Conservation (phyloP, 495 filamentous ascomycete species). For the Oidiodendron maius region DNA sequence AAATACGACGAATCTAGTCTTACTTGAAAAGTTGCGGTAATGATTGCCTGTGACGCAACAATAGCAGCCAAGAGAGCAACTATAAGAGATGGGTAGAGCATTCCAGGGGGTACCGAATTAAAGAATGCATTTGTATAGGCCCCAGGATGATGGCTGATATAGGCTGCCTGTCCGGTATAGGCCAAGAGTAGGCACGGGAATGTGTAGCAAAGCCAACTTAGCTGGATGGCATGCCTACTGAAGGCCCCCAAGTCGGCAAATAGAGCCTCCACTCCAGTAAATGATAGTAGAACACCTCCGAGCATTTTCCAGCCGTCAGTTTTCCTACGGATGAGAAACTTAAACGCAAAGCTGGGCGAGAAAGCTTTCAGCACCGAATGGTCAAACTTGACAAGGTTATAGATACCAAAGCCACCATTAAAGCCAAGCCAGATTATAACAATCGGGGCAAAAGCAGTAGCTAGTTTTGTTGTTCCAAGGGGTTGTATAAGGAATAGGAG, state of each 20-base stretch:
- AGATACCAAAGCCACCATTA: constrained; percentile 59
- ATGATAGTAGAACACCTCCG: constrained; percentile 62
- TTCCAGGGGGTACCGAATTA: constrained; percentile 57
- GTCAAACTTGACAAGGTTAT: constrained; percentile 59
- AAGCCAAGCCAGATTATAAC: constrained; percentile 66
- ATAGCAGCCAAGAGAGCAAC: constrained; percentile 63
- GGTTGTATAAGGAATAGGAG: constrained; percentile 65
- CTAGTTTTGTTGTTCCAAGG: constrained; percentile 58
- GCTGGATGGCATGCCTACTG: constrained; percentile 49
- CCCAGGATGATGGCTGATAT: constrained; percentile 51
- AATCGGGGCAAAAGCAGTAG: constrained; percentile 59
- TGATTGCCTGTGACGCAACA: constrained; percentile 71
- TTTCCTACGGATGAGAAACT: constrained; percentile 55
- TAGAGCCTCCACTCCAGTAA: constrained; percentile 68
- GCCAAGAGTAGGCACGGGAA: constrained; percentile 66
- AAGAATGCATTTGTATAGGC: constrained; percentile 68
- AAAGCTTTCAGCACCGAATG: constrained; percentile 61
- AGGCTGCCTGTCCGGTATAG: constrained; percentile 68
- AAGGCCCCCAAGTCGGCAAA: constrained; percentile 72
- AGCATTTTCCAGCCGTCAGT: constrained; percentile 58
- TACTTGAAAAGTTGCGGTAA: constrained; percentile 58
- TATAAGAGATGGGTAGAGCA: constrained; percentile 57
- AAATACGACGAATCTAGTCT: constrained; percentile 1
- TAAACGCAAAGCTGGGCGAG: constrained; percentile 53
- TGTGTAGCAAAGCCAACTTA: constrained; percentile 55